Base-by-base conservation (phyloP, 352 stramenopile species). In the Thalassiosira exigua region DNA sequence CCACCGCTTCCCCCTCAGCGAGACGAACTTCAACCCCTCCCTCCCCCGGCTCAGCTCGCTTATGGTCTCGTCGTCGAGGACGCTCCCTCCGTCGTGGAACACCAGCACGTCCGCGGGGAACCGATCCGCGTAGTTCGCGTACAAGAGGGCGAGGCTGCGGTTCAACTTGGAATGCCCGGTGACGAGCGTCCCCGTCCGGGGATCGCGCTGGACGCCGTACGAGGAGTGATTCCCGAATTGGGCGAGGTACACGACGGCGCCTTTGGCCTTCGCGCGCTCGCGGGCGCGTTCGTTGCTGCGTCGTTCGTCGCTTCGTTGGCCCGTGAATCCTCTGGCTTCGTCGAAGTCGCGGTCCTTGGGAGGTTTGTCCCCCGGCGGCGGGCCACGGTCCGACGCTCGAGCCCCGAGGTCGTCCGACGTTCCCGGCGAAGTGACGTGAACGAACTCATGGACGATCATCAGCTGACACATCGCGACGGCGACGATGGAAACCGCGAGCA, bases 191-290 rank as follows among this genome's bases (percentile, higher is more conserved):
- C 61, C 3, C 21, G 53, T 39, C 41, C 65, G 32, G 14, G 32
- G 33, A 44, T 81, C 57, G 7, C 48, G 12, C 53, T 81, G 72
- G 19, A 48, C 19, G 39, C 72, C 72, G 36, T 75, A 81, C 29
- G 61, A 59, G 3, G 71, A 70, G 48, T 80, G 71, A 21, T 75
- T 32, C 17, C 64, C 44, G 32, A 81, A 81, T 71, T 81, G 62
- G 17, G 57, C 64, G 14, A 81, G 64, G 44, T 75, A 81, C 17
- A 81, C 72, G 11, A 81, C 75, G 30, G 39, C 52, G 32, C 19
- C 51, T 7, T 30, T 66, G 0, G 1, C 17, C 39, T 33, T 29
- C 4, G 2, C 4, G 26, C 42, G 33, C 2, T 36, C 48, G n/a
- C n/a, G n/a, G n/a, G n/a, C n/a, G n/a, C n/a, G n/a, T n/a, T n/a